These are phyloP conservation scores for Penicillium corylophilum DNA, from an alignment of 2,329 filamentous ascomycete species.

Conservation along the genomic window DNA sequence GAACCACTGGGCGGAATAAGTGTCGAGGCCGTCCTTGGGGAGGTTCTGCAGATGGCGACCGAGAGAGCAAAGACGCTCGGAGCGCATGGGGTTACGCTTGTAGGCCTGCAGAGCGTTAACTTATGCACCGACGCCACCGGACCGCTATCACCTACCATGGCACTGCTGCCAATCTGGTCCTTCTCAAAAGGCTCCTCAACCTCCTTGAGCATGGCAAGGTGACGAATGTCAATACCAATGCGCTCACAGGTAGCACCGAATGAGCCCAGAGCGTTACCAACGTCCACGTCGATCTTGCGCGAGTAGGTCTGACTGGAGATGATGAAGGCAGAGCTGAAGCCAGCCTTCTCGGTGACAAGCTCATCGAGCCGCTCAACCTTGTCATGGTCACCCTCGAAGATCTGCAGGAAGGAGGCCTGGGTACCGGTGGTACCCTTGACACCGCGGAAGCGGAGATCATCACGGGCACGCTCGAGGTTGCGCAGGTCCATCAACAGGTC, in stretches of 20 bases:
- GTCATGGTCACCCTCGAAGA: slow-evolving; percentile 61
- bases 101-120: slow-evolving; percentile 56
- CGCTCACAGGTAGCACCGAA: slow-evolving; percentile 77
- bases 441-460: slow-evolving; percentile 72
- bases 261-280: slow-evolving; percentile 77
- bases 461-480: slow-evolving; percentile 67
- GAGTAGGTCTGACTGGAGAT: slow-evolving; percentile 74
- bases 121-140: slow-evolving; percentile 2
- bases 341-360: slow-evolving; percentile 65
- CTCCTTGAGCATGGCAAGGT: slow-evolving; percentile 75
- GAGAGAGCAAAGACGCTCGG: slow-evolving; percentile 60
- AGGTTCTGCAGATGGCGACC: slow-evolving; percentile 57
- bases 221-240: slow-evolving; percentile 72
- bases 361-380: slow-evolving; percentile 64
- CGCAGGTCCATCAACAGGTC: slow-evolving; percentile 74
- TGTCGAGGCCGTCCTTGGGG: slow-evolving; percentile 60
- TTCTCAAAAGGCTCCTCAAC: slow-evolving; percentile 81
- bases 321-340: slow-evolving; percentile 60
- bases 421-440: slow-evolving; percentile 72
- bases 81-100: slow-evolving; percentile 60
- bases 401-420: slow-evolving; percentile 73
- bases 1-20: slow-evolving; percentile 71
- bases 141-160: slow-evolving; percentile 46
- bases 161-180: slow-evolving; percentile 70
- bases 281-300: slow-evolving; percentile 75